Evolutionary conservation across 2,329 filamentous ascomycete species (phyloP), one percentile per base, ranked within the genome.

Genomic region (Fusarium nurragi): DNA sequence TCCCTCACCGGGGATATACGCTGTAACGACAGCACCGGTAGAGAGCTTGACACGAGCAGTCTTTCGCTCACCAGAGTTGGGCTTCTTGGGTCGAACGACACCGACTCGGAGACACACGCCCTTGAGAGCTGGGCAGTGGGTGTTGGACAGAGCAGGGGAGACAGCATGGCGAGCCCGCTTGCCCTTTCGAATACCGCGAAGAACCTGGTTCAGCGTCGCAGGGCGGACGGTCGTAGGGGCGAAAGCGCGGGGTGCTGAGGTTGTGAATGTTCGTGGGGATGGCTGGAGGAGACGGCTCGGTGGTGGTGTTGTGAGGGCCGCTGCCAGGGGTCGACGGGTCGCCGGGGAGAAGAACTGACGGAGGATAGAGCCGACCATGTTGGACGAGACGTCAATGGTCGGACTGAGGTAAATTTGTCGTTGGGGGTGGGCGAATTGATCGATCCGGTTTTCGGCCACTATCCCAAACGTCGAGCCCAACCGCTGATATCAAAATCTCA

Each of bases 51-150:
- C 90, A 83, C 94, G 92, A 4, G 94, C 94, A 56, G 93, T 95
- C 84, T 99, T 99, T 65, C 95, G 86, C 84, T 98, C 93, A 54
- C 94, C 95, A 25, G 95, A 99, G 79, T 99, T 99, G 68, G 95
- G 95, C 81, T 99, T 99, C 88, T 99, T 99, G 54, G 95, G 95
- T 74, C 95, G 93, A 71, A 91, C 93, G 71, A 94, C 92, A 74
- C 92, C 93, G 60, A 98, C 95, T 77, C 96, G 94, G 66, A 99
- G 82, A 78, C 95, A 98, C 34, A 99, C 95, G 71, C 94, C 95
- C 83, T 98, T 98, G 80, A 97, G 89, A 75, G 91, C 87, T 5
- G 95, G 93, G 39, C 91, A 86, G 48, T 87, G 78, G 62, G 84
- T 85, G 64, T 84, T 84, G 46, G 84, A 83, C 51, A 99, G 86